phyloP scores from a whole-genome alignment of 2,329 filamentous ascomycete genomes.

The Diaporthe batatas region DNA sequence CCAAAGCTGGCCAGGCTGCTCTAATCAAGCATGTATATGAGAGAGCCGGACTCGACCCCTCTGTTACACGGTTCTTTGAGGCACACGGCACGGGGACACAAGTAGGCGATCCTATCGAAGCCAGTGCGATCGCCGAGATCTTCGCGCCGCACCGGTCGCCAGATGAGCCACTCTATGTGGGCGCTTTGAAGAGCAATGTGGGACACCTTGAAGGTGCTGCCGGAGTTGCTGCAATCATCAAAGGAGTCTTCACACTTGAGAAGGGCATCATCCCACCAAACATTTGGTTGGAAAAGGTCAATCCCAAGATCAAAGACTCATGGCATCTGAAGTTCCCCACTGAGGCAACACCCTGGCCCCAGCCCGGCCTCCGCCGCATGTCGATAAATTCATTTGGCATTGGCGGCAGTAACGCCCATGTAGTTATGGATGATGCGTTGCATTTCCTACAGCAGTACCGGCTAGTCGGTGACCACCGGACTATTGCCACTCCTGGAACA shows the following conservation, averaged over 20 bases:
- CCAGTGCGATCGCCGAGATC: constrained; percentile 61
- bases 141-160: constrained; percentile 35
- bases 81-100: constrained; percentile 40
- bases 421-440: constrained; percentile 37
- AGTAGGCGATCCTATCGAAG: constrained; percentile 56
- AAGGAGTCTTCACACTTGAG: constrained; percentile 46
- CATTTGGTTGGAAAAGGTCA: constrained; percentile 44
- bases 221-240: constrained; percentile 47
- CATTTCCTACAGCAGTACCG: constrained; percentile 34
- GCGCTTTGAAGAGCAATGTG: constrained; percentile 48
- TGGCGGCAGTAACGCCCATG: constrained; percentile 51
- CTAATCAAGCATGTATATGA: constrained; percentile 51
- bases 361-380: constrained; percentile 44
- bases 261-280: constrained; percentile 46
- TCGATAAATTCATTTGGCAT: constrained; percentile 51
- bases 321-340: constrained; percentile 43
- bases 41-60: constrained; percentile 48
- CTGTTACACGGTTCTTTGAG: constrained; percentile 48
- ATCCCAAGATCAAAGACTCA: constrained; percentile 44
- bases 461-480: constrained; percentile 28
- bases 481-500: constrained; percentile 40
- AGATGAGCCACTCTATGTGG: constrained; percentile 43
- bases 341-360: constrained; percentile 41
- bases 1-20: constrained; percentile 50
- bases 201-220: constrained; percentile 47